These are phyloP conservation scores for Vitis hybrid DNA, from an alignment of 177 flowering plant genomes.

Conservation along the genomic window DNA sequence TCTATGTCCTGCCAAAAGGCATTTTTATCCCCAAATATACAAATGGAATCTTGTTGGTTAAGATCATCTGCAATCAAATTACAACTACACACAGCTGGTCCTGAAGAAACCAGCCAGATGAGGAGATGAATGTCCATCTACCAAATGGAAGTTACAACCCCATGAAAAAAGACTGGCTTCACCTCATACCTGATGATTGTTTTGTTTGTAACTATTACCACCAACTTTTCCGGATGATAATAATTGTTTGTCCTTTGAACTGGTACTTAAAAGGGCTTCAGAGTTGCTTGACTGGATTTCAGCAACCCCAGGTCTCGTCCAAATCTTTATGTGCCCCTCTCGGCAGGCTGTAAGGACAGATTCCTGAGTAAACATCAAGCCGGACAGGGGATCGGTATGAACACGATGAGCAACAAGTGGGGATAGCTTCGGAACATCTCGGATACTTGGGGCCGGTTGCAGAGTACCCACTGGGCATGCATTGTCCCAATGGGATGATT, in stretches of 20 bases:
- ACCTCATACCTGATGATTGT: constrained; percentile 3
- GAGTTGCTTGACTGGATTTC: constrained; percentile 60
- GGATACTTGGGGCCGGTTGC: constrained; percentile 92
- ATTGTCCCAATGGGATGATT: constrained; percentile 85
- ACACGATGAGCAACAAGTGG: constrained; percentile 91
- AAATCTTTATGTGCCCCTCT: constrained; percentile 89
- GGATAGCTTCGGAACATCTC: constrained; percentile 93
- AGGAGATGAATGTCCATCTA: constrained; percentile 17
- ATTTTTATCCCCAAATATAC: constrained; percentile 31
- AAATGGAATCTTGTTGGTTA: constrained; percentile 23
- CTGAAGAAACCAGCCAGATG: constrained; percentile 20
- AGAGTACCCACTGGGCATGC: constrained; percentile 68
- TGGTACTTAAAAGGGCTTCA: constrained; percentile 42
- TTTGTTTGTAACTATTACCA: constrained; percentile 47
- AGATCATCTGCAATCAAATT: constrained; percentile 13
- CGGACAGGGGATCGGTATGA: constrained; percentile 90
- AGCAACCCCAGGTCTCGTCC: constrained; percentile 78
- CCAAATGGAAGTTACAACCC: constrained; percentile 15
- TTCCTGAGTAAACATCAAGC: constrained; percentile 77
- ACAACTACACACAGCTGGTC: constrained; percentile 8
- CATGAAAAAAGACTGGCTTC: constrained; percentile 6
- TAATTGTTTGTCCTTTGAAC: constrained; percentile 53
- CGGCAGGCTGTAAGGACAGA: constrained; percentile 84
- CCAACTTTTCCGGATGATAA: constrained; percentile 37
- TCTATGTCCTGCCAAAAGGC: constrained; percentile 16